A percentile compares a stretch with the other conserved stretches of the same genome.
phyloP scores from a whole-genome alignment of 257 asterid genomes.

The Nicotiana paniculata region DNA sequence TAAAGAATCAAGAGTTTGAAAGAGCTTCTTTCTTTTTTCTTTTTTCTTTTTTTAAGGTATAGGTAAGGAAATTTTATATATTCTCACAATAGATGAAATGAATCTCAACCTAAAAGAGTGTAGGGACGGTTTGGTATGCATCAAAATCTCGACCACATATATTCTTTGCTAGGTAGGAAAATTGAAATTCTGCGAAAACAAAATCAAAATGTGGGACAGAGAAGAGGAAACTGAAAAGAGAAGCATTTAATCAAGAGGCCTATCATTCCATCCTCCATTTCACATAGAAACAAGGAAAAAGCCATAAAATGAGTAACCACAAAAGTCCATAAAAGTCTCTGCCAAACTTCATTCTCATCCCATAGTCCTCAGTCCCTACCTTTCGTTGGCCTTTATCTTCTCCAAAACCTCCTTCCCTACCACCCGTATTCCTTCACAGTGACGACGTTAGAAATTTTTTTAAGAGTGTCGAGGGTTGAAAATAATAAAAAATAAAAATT shows the following conservation, averaged over 20 bases:
- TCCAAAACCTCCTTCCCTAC: conserved; percentile 8
- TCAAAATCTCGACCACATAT: conserved; percentile 14
- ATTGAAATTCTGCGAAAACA: conserved; percentile 6
- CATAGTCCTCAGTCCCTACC: conserved; percentile 25
- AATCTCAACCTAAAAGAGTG: background rate
- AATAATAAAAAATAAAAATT: no score
- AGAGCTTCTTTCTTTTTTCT: background rate
- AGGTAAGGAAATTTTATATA: background rate
- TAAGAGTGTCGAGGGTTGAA: no score
- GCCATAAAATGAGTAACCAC: conserved; percentile 9
- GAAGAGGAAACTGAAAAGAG: conserved; percentile 4
- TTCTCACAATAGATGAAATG: background rate
- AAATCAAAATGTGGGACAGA: background rate
- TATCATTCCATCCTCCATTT: conserved; percentile 11
- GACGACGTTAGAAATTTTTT: no score
- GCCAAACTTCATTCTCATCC: conserved; percentile 42
- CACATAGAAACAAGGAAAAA: conserved; percentile 8
- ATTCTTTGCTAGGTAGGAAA: conserved; percentile 14
- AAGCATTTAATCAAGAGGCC: conserved; percentile 18
- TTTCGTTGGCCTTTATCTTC: conserved; percentile 41
- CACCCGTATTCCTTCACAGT: background rate
- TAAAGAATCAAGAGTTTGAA: background rate
- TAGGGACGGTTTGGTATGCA: conserved; percentile 16
- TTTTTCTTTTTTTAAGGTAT: background rate
- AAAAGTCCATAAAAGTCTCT: conserved; percentile 33